Evolutionary conservation across 139 green algal genomes (phyloP).

Genomic region (Chlamydomonas sphaeroides): DNA sequence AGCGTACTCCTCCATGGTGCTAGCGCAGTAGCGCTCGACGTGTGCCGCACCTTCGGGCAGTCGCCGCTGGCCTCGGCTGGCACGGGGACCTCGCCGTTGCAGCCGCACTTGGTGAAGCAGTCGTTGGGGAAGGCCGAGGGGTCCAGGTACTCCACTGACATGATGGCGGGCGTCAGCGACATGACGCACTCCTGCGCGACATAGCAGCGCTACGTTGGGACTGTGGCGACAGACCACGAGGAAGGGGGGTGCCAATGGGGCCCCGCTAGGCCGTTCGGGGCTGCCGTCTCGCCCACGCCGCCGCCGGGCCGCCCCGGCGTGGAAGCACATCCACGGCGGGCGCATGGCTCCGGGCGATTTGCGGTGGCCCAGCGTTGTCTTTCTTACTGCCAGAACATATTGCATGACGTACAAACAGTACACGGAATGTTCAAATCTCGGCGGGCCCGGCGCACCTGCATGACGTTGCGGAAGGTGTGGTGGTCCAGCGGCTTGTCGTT

Average conservation of each 20-base stretch:
- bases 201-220: too few relatives aligned
- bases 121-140: conserved; percentile 4
- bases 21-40: background rate
- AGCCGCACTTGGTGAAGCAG: conserved; percentile 26
- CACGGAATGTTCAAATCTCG: background rate
- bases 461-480: conserved; percentile 20
- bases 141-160: conserved; percentile 14
- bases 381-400: too few relatives aligned
- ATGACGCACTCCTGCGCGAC: conserved; percentile 27
- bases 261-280: too few relatives aligned
- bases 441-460: conserved; percentile 38
- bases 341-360: too few relatives aligned
- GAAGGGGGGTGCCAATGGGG: too few relatives aligned
- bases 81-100: background rate
- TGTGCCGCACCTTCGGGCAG: conserved; percentile 1
- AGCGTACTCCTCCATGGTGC: background rate
- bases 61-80: background rate
- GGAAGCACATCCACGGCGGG: too few relatives aligned
- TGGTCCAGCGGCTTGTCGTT: conserved; percentile 28
- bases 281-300: too few relatives aligned
- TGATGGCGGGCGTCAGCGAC: background rate
- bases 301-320: too few relatives aligned
- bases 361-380: too few relatives aligned
- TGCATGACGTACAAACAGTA: background rate
- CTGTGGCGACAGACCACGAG: too few relatives aligned